phyloP scores from a whole-genome alignment of 192 early-diverging fungal genomes.

The Phlyctochytrium planicorne region DNA sequence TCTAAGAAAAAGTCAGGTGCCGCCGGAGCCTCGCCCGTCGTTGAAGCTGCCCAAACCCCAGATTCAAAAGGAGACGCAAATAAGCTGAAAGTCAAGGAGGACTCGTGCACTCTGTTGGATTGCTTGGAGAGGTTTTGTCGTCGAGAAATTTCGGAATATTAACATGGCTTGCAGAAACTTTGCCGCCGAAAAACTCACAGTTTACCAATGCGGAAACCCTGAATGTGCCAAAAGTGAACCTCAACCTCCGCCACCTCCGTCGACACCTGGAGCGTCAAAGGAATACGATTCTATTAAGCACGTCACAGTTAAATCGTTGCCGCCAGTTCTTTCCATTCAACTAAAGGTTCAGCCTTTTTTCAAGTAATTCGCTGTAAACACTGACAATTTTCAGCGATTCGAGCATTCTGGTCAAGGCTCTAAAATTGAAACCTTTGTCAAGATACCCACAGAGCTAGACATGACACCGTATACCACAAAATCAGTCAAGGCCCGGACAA shows the following conservation, averaged over 20 bases:
- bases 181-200: constrained; percentile 75
- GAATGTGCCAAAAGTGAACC: constrained; percentile 23
- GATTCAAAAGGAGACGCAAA: neutral
- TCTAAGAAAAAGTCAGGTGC: constrained; percentile 11
- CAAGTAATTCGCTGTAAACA: neutral
- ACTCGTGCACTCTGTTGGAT: constrained; percentile 54
- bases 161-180: constrained; percentile 67
- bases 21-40: neutral
- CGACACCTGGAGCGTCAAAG: too few species aligned
- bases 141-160: neutral
- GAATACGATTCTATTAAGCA: constrained; percentile 62
- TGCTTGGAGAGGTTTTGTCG: constrained; percentile 62
- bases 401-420: constrained; percentile 65
- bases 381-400: constrained; percentile 63
- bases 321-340: constrained; percentile 88
- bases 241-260: too few species aligned
- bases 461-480: constrained; percentile 87
- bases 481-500: constrained; percentile 39
- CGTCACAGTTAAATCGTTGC: constrained; percentile 78
- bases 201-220: constrained; percentile 55
- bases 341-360: constrained; percentile 82
- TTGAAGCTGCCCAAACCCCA: neutral
- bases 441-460: constrained; percentile 81
- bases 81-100: constrained; percentile 15
- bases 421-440: constrained; percentile 88